phyloP scores from a whole-genome alignment of 805 yeast species.

The Lipomyces kockii region DNA sequence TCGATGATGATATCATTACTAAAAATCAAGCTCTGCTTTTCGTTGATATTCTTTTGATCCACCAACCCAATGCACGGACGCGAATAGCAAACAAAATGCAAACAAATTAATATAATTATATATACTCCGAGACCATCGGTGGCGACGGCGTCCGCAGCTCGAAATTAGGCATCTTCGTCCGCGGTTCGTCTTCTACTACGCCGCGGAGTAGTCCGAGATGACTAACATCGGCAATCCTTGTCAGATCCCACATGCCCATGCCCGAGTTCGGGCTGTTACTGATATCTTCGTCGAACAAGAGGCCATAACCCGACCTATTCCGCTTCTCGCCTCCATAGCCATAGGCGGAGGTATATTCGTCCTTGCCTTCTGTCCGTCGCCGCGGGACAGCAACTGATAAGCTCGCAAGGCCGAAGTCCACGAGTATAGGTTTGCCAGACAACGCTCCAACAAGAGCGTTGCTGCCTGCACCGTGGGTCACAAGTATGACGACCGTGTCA shows the following conservation, averaged over 20 bases:
- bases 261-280: neutral
- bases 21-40: neutral
- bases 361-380: slow-evolving; percentile 6
- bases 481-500: slow-evolving; percentile 40
- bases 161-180: neutral
- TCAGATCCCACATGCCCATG: slow-evolving; percentile 26
- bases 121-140: neutral
- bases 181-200: neutral
- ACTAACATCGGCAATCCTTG: slow-evolving; percentile 28
- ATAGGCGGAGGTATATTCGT: slow-evolving; percentile 18
- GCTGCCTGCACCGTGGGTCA: slow-evolving; percentile 50
- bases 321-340: slow-evolving; percentile 34
- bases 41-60: neutral
- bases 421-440: slow-evolving; percentile 43
- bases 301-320: slow-evolving; percentile 28
- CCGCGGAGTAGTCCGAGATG: slow-evolving; percentile 7
- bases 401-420: slow-evolving; percentile 42
- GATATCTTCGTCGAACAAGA: slow-evolving; percentile 11
- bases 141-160: neutral
- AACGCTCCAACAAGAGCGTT: slow-evolving; percentile 47
- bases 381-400: slow-evolving; percentile 38
- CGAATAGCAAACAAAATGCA: neutral
- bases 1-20: neutral
- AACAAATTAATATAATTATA: neutral
- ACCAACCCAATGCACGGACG: slow-evolving; percentile 1